Conservation (phyloP, 768 basidiomycete species). For the Symmetrospora coprosmae region DNA sequence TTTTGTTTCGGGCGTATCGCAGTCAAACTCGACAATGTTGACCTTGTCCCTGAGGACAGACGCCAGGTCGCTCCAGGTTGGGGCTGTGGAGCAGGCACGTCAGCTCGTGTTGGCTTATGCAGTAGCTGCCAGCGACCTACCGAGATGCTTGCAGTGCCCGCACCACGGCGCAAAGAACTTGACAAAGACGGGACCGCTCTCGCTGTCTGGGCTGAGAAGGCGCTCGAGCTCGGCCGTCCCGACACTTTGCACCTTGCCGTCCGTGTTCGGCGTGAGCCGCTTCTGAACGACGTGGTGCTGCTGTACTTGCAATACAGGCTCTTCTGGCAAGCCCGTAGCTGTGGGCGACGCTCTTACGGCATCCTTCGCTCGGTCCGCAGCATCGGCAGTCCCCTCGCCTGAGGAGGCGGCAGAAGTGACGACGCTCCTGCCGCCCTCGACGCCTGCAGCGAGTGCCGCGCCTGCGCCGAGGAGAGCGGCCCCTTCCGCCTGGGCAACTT, state of each 20-base stretch:
- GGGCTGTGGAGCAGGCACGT: too few species aligned
- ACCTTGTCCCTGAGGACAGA: constrained; percentile 53
- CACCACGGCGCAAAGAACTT: constrained; percentile 55
- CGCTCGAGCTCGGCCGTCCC: neutral
- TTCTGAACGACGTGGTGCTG: neutral
- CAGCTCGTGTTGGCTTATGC: neutral
- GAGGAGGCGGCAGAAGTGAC: too few species aligned
- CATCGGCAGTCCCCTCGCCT: too few species aligned
- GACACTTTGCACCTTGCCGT: constrained; percentile 7
- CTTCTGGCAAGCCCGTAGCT: too few species aligned
- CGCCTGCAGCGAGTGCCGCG: constrained; percentile 1
- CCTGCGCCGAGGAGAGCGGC: constrained; percentile 12
- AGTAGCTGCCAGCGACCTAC: constrained; percentile 28
- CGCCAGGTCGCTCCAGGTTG: constrained; percentile 64
- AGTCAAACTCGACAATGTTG: constrained; percentile 74
- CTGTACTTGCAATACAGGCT: constrained; percentile 5
- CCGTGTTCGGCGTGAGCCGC: constrained; percentile 1
- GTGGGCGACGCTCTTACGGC: too few species aligned
- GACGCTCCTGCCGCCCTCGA: neutral
- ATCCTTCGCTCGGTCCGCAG: too few species aligned
- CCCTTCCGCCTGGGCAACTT: neutral
- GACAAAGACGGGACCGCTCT: constrained; percentile 48
- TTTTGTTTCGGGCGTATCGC: constrained; percentile 50
- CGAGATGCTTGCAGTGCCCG: constrained; percentile 82
- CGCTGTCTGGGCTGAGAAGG: constrained; percentile 10